phyloP scores from a whole-genome alignment of 1,284 basidiomycete species.

The Ustilago tritici region DNA sequence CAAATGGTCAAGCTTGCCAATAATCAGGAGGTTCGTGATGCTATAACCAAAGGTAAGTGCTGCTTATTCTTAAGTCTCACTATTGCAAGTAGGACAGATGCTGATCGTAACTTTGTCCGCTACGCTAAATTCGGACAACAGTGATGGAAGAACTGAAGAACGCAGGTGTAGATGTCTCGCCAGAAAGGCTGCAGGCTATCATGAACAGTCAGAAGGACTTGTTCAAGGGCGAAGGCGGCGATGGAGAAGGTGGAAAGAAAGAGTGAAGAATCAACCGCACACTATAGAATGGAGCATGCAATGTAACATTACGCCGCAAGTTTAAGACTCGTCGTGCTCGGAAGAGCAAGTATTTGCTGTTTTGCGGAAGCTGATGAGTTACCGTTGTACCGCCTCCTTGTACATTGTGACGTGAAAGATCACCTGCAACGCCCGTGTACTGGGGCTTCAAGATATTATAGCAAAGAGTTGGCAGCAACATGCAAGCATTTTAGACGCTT shows the following conservation, averaged over 20 bases:
- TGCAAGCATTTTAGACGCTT: too few species aligned
- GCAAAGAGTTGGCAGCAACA: too few species aligned
- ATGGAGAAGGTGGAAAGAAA: conserved; percentile 24
- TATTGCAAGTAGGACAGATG: background rate
- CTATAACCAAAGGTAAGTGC: conserved; percentile 55
- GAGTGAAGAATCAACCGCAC: conserved; percentile 4
- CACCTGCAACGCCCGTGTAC: too few species aligned
- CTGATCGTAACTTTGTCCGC: background rate
- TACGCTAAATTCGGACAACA: background rate
- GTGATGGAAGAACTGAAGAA: conserved; percentile 63
- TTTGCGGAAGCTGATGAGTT: too few species aligned
- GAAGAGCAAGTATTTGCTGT: too few species aligned
- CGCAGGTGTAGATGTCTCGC: conserved; percentile 60
- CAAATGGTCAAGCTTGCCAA: conserved; percentile 56
- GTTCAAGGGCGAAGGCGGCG: conserved; percentile 23
- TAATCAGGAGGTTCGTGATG: conserved; percentile 54
- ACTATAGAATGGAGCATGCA: background rate
- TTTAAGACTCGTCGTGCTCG: too few species aligned
- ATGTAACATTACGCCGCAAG: background rate
- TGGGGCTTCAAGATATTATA: too few species aligned
- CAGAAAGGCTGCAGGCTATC: conserved; percentile 55
- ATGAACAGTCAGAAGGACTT: conserved; percentile 46
- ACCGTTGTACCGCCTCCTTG: too few species aligned
- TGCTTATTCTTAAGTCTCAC: background rate
- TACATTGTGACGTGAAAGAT: too few species aligned